Conservation (phyloP, 257 asterid genomes). For the Petunia axillaris region DNA sequence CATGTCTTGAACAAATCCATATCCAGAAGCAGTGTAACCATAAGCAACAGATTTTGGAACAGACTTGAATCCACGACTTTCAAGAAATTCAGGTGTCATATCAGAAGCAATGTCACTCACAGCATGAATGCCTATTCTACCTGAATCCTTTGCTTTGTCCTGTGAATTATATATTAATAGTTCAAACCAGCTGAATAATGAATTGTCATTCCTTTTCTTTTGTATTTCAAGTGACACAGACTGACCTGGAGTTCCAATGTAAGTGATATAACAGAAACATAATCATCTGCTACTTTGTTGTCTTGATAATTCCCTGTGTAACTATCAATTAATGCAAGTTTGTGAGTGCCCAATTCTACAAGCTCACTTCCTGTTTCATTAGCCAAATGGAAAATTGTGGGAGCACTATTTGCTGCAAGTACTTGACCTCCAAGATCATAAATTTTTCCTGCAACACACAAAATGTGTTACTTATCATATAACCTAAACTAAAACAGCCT, state of each 20-base stretch:
- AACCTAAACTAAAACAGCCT: too few relatives aligned
- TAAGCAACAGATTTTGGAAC: constrained; percentile 78
- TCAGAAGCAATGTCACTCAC: constrained; percentile 67
- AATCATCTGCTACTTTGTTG: constrained; percentile 76
- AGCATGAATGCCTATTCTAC: constrained; percentile 70
- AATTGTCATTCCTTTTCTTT: background rate
- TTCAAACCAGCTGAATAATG: background rate
- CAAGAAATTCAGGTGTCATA: constrained; percentile 62
- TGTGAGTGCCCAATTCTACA: constrained; percentile 76
- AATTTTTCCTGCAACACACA: constrained; percentile 6
- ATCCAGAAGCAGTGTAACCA: constrained; percentile 90
- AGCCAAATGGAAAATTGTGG: constrained; percentile 69
- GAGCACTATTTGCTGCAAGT: constrained; percentile 86
- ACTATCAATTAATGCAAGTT: constrained; percentile 70
- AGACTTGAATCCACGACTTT: constrained; percentile 54
- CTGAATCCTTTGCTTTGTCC: constrained; percentile 76
- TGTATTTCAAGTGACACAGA: background rate
- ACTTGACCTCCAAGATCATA: constrained; percentile 96
- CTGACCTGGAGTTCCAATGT: constrained; percentile 82
- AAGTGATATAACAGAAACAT: constrained; percentile 67
- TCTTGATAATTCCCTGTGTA: constrained; percentile 68
- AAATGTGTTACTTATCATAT: too few relatives aligned
- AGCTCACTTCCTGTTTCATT: constrained; percentile 68
- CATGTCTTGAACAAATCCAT: constrained; percentile 83
- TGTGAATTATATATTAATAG: constrained; percentile 26